Base-by-base conservation (phyloP, 1,284 basidiomycete genomes). In the Tilletia walkeri region DNA sequence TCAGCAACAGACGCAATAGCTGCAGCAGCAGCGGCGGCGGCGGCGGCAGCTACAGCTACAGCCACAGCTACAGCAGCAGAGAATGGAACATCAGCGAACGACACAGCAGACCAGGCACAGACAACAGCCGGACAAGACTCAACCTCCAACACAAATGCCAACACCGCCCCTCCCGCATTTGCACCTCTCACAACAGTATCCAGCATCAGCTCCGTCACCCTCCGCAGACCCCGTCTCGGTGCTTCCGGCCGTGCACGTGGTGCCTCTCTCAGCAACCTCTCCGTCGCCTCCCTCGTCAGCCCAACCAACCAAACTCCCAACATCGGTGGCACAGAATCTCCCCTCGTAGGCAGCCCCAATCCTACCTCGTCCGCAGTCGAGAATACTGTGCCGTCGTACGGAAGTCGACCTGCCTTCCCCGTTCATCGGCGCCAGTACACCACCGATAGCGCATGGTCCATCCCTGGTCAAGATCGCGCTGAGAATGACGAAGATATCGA, bases 1-100 rank as follows among this genome's bases (percentile, higher is more conserved):
- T 91, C 85, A 90, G 98, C 61, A 92, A 91, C 4, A 88, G 89
- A 66, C 88, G 18, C 59, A 14, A 39, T 38, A 63, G 34, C 59
- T 14, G 59, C 59, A 63, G 36, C 34, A 63, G 24, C 56, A 16
- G 24, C 56, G 4, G 24, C 56, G 18, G 56, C 56, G 10, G 24
- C 56, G 36, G 34, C 56, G 3, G 14, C 16, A 18, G 59, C 59
- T 5, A 2, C 30, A 39, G 34, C 12, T 2, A 39, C 59, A 41
- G 6, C 30, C 9, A 39, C 59, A 5, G 18, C 59, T 34, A 12
- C 54, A 4, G 50, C 50, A 14, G 16, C 50, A 53, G 50, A 53
- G 16, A 18, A 53, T 30, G 24, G 24, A 30, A 30, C 24, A 30
- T 0, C 41, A 1, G 41, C 6, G 41, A 45, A 9, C 41, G 14